A percentile compares a stretch with the other conserved stretches of the same genome.
phyloP scores from a whole-genome alignment of 2,329 filamentous ascomycete species.

The Eurotiales sp. region DNA sequence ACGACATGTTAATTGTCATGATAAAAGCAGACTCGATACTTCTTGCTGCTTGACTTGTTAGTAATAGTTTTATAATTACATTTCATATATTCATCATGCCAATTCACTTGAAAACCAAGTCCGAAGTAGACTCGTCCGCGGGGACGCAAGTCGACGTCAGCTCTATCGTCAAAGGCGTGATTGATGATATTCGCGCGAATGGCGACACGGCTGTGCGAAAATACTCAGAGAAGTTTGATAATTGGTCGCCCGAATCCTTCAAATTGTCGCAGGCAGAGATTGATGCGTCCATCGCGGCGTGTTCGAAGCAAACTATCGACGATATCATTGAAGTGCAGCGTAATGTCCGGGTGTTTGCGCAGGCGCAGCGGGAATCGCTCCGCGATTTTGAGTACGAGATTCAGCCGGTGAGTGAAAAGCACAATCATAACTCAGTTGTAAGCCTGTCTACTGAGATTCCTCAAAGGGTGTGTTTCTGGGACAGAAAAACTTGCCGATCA shows the following conservation, averaged over 20 bases:
- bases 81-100: not conserved
- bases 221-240: conserved; percentile 54
- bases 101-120: not conserved
- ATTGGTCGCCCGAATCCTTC: conserved; percentile 50
- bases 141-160: conserved; percentile 25
- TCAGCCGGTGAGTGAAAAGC: not conserved
- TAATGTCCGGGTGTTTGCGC: conserved; percentile 50
- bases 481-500: conserved; percentile 50
- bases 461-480: conserved; percentile 50
- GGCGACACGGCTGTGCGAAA: conserved; percentile 48
- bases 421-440: not conserved
- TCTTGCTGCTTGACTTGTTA: not conserved
- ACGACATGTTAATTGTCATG: not conserved
- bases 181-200: conserved; percentile 44
- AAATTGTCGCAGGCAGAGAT: conserved; percentile 47
- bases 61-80: not conserved
- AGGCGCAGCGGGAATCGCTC: conserved; percentile 45
- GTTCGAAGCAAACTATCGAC: conserved; percentile 47
- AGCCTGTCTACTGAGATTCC: not conserved
- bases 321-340: conserved; percentile 53
- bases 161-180: conserved; percentile 46
- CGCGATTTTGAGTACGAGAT: conserved; percentile 53
- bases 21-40: not conserved
- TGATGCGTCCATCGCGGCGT: conserved; percentile 40
- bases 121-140: not conserved